phyloP scores from a whole-genome alignment of 2,329 filamentous ascomycete genomes.

The Diplodia mutila region DNA sequence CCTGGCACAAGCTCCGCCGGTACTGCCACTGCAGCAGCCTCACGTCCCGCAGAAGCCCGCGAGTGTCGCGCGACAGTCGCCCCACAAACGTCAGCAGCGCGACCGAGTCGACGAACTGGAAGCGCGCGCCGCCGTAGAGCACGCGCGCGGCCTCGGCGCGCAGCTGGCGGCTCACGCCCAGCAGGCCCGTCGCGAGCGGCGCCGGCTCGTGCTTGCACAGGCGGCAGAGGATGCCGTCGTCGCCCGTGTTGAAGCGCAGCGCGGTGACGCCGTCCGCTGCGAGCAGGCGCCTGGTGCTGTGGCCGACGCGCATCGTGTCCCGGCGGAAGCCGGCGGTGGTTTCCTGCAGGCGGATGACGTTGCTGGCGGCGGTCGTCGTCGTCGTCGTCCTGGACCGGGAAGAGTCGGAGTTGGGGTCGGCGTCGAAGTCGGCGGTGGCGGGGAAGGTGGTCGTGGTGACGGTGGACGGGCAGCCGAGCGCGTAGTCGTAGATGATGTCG shows the following conservation, averaged over 20 bases:
- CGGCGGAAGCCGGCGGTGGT: background rate
- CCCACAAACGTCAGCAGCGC: conserved; percentile 40
- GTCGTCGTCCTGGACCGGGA: background rate
- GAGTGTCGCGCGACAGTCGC: background rate
- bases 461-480: conserved; percentile 35
- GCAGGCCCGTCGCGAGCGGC: conserved; percentile 34
- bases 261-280: background rate
- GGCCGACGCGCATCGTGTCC: background rate
- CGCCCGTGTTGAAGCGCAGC: no score
- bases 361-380: background rate
- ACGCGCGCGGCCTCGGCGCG: conserved; percentile 35
- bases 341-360: background rate
- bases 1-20: conserved; percentile 31
- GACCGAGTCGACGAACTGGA: conserved; percentile 33
- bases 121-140: conserved; percentile 35
- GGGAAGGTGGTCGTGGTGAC: conserved; percentile 27
- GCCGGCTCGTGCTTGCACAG: background rate
- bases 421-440: background rate
- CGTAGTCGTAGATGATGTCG: conserved; percentile 39
- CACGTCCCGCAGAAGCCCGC: conserved; percentile 28
- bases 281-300: background rate
- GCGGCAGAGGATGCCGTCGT: background rate
- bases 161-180: conserved; percentile 39
- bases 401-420: background rate
- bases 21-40: conserved; percentile 29